Conservation (phyloP, 192 early-diverging fungal species). For the Nowakowskiella sp. region DNA sequence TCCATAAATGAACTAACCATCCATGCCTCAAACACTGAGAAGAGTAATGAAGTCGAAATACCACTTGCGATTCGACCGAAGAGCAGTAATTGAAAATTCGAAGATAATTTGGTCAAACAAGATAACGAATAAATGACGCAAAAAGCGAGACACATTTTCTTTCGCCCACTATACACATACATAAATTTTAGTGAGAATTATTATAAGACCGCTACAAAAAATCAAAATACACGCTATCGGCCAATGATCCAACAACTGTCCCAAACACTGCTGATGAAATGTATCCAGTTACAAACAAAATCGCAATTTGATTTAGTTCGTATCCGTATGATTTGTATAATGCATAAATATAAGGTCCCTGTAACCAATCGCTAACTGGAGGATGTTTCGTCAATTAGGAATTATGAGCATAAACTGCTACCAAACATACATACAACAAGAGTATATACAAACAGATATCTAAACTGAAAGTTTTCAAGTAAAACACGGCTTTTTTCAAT, state of each 20-base stretch:
- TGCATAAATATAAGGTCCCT: slow-evolving; percentile 36
- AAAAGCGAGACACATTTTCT: slow-evolving; percentile 26
- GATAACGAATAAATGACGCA: slow-evolving; percentile 25
- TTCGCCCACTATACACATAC: slow-evolving; percentile 40
- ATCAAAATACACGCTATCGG: slow-evolving; percentile 54
- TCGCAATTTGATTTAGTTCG: slow-evolving; percentile 48
- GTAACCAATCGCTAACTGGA: slow-evolving; percentile 22
- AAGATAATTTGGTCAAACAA: slow-evolving; percentile 29
- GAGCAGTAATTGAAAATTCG: slow-evolving; percentile 23
- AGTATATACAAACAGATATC: too few species aligned
- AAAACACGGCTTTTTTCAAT: too few species aligned
- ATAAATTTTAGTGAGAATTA: too few species aligned
- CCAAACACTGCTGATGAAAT: slow-evolving; percentile 62
- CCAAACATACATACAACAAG: too few species aligned
- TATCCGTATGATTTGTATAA: slow-evolving; percentile 57
- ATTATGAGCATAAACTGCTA: too few species aligned
- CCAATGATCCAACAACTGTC: slow-evolving; percentile 59
- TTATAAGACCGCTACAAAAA: too few species aligned
- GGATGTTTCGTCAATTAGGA: too few species aligned
- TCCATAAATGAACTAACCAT: slow-evolving; percentile 18
- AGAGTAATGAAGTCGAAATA: slow-evolving; percentile 38
- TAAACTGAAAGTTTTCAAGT: too few species aligned
- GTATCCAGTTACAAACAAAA: slow-evolving; percentile 67
- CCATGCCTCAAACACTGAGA: slow-evolving; percentile 44
- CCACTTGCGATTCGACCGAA: slow-evolving; percentile 40